Percentiles rank a stretch among this genome's conserved stretches.
Conservation (phyloP, 495 filamentous ascomycete genomes). For the Venustampulla echinocandica region DNA sequence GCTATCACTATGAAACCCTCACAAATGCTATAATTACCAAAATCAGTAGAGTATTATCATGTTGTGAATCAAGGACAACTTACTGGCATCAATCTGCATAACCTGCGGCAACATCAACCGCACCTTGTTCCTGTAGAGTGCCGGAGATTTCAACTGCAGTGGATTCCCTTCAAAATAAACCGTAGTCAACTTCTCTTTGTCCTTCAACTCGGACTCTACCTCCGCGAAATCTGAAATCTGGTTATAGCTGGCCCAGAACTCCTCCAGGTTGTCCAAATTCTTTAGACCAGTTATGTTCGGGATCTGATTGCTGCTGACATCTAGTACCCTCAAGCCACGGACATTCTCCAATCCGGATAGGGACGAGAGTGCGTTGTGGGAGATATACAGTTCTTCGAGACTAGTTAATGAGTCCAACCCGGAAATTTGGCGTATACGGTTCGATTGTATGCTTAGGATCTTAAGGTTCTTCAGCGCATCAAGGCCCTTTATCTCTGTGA, state of each 20-base stretch:
- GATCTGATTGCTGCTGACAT: constrained; percentile 87
- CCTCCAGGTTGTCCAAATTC: constrained; percentile 63
- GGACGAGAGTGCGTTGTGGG: constrained; percentile 84
- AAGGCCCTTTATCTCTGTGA: constrained; percentile 71
- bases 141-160: constrained; percentile 63
- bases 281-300: constrained; percentile 62
- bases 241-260: constrained; percentile 93
- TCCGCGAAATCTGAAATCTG: constrained; percentile 69
- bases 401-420: constrained; percentile 64
- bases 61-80: constrained; percentile 33
- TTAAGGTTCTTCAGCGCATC: constrained; percentile 65
- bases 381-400: constrained; percentile 93
- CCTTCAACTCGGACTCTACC: constrained; percentile 67
- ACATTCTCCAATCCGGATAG: constrained; percentile 69
- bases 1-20: constrained; percentile 15
- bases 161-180: constrained; percentile 98
- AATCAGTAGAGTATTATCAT: constrained; percentile 1
- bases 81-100: constrained; percentile 93
- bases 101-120: constrained; percentile 78
- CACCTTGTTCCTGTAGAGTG: constrained; percentile 89
- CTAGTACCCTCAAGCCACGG: constrained; percentile 63
- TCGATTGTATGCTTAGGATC: constrained; percentile 94
- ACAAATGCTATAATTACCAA: constrained; percentile 16
- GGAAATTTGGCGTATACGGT: constrained; percentile 74
- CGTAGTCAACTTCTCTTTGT: constrained; percentile 73